Percentiles rank a stretch among this genome's conserved stretches.
These are phyloP conservation scores for Hortiboletus rubellus DNA, from an alignment of 1,284 basidiomycete species.

Conservation along the genomic window DNA sequence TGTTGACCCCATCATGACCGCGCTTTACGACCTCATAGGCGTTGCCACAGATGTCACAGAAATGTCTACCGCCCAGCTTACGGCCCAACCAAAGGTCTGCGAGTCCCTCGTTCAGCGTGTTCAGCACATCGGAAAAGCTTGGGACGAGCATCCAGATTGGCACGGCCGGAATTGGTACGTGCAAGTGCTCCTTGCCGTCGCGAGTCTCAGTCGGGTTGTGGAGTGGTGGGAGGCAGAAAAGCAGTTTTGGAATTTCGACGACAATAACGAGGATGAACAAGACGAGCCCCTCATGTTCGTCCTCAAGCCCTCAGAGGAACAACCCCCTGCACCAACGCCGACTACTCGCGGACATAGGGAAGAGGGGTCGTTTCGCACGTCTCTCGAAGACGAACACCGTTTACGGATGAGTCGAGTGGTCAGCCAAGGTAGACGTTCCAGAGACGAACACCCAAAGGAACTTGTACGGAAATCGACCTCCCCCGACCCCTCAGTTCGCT, in stretches of 20 bases:
- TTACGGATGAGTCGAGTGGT: slow-evolving; percentile 50
- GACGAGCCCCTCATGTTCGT: slow-evolving; percentile 91
- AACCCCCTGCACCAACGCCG: slow-evolving; percentile 42
- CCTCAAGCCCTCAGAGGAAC: slow-evolving; percentile 76
- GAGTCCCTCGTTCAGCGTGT: slow-evolving; percentile 87
- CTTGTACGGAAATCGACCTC: slow-evolving; percentile 39
- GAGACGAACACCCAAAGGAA: slow-evolving; percentile 58
- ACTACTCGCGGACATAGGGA: slow-evolving; percentile 43
- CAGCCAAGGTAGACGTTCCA: slow-evolving; percentile 52
- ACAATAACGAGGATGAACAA: slow-evolving; percentile 86
- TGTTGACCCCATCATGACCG: slow-evolving; percentile 86
- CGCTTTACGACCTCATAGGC: slow-evolving; percentile 89
- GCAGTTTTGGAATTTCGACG: slow-evolving; percentile 99
- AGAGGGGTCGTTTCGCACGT: slow-evolving; percentile 48
- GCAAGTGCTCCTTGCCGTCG: slow-evolving; percentile 94
- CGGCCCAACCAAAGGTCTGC: slow-evolving; percentile 82
- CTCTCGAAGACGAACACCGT: slow-evolving; percentile 60
- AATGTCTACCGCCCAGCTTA: slow-evolving; percentile 84
- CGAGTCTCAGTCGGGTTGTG: slow-evolving; percentile 92
- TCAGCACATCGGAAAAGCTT: slow-evolving; percentile 88
- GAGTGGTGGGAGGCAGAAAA: slow-evolving; percentile 99
- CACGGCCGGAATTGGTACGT: slow-evolving; percentile 99
- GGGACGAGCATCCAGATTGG: slow-evolving; percentile 99
- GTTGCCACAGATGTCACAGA: slow-evolving; percentile 96
- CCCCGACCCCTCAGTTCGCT: slow-evolving; percentile 35